Percentiles rank a stretch among this genome's conserved stretches.
Conservation (phyloP, 148 eudicot genomes). For the Persicaria tinctoria region DNA sequence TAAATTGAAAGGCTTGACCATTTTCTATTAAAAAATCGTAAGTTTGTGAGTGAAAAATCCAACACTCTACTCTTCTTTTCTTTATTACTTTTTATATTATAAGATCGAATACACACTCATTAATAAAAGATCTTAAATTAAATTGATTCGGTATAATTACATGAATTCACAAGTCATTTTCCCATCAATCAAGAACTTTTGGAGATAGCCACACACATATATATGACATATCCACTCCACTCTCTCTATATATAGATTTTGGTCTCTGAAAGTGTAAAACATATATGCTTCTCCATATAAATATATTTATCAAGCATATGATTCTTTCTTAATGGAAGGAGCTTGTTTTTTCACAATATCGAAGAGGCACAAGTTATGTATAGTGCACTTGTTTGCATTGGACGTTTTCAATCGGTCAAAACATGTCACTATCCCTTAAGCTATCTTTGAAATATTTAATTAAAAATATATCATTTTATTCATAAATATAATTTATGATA, state of each 20-base stretch:
- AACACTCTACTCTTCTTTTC: too few relatives aligned
- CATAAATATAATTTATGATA: too few relatives aligned
- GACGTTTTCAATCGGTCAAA: background rate
- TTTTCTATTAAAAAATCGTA: too few relatives aligned
- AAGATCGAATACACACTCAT: too few relatives aligned
- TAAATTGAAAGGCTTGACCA: too few relatives aligned
- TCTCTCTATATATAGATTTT: background rate
- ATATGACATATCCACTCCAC: background rate
- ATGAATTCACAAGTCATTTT: background rate
- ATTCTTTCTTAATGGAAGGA: slow-evolving; percentile 1
- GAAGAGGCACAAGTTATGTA: slow-evolving; percentile 1
- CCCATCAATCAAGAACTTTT: slow-evolving; percentile 3
- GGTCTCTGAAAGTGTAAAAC: background rate
- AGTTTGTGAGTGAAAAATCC: too few relatives aligned
- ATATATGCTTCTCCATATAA: slow-evolving; percentile 3
- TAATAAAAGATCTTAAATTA: too few relatives aligned
- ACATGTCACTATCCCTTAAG: background rate
- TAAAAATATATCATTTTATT: too few relatives aligned
- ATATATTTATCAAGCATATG: background rate
- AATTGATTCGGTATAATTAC: too few relatives aligned
- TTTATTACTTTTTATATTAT: too few relatives aligned
- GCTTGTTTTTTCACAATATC: background rate
- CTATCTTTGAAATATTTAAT: background rate
- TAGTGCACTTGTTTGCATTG: background rate
- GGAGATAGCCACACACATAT: background rate